Conservation (phyloP, 2,329 filamentous ascomycete genomes). For the Chlorencoelia australis region DNA sequence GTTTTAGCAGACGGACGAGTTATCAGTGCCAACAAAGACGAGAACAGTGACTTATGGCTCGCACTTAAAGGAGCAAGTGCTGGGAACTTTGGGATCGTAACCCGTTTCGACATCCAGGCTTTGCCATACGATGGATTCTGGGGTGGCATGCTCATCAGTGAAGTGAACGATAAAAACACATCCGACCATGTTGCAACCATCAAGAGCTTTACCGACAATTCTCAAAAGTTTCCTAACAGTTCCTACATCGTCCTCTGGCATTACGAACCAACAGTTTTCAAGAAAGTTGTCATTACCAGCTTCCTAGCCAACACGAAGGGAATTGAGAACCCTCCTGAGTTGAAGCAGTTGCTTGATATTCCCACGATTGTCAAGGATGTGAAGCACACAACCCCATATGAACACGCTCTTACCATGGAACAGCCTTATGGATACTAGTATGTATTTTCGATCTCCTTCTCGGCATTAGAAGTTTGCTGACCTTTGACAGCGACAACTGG, state of each 20-base stretch:
- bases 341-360: not conserved
- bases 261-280: not conserved
- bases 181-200: slow-evolving; percentile 8
- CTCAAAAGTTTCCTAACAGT: too few relatives aligned
- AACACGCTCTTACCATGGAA: not conserved
- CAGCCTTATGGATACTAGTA: not conserved
- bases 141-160: not conserved
- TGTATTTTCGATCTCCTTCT: not conserved
- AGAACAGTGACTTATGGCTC: slow-evolving; percentile 40
- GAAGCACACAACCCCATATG: not conserved
- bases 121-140: slow-evolving; percentile 4
- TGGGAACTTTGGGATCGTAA: slow-evolving; percentile 45
- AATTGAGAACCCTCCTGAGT: not conserved
- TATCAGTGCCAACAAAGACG: slow-evolving; percentile 33
- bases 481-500: not conserved
- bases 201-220: too few relatives aligned
- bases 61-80: slow-evolving; percentile 42
- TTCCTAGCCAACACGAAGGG: not conserved
- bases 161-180: slow-evolving; percentile 4
- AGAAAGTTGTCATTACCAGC: not conserved
- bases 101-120: slow-evolving; percentile 18
- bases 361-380: not conserved
- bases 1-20: slow-evolving; percentile 41
- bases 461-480: too few relatives aligned
- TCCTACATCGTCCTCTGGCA: not conserved